A percentile compares a stretch with the other conserved stretches of the same genome.
Evolutionary conservation across 345 rosid species (phyloP).

Genomic region (Rhodamnia argentea): DNA sequence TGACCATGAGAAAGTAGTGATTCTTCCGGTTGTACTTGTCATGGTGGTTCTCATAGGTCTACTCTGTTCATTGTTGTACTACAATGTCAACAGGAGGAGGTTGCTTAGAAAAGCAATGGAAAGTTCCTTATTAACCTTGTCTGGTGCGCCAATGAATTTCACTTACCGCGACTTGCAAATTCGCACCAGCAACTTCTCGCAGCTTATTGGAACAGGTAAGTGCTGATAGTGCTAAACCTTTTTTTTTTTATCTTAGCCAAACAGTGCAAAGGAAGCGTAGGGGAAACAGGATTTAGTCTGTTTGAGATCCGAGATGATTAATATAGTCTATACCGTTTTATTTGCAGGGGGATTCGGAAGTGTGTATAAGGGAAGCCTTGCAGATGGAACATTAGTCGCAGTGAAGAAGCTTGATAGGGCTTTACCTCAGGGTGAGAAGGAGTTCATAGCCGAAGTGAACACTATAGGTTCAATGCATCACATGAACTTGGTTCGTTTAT

Average conservation of each 20-base stretch:
- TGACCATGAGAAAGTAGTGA: slow-evolving; percentile 27
- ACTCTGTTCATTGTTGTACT: slow-evolving; percentile 56
- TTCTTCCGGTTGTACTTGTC: slow-evolving; percentile 51
- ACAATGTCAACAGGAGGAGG: slow-evolving; percentile 48
- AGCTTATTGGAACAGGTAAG: slow-evolving; percentile 54
- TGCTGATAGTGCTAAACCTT: not conserved
- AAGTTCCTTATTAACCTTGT: slow-evolving; percentile 32
- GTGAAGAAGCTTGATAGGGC: slow-evolving; percentile 64
- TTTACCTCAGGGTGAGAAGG: slow-evolving; percentile 62
- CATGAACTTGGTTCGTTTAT: slow-evolving; percentile 61
- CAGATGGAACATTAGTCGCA: slow-evolving; percentile 41
- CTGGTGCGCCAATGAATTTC: slow-evolving; percentile 63
- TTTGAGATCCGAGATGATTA: not conserved
- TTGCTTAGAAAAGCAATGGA: slow-evolving; percentile 38
- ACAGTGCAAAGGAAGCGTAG: not conserved
- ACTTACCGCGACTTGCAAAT: slow-evolving; percentile 60
- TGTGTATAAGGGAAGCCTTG: slow-evolving; percentile 57
- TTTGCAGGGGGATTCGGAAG: slow-evolving; percentile 65
- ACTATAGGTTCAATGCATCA: slow-evolving; percentile 86
- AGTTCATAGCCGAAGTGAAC: slow-evolving; percentile 69
- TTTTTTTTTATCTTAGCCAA: not conserved
- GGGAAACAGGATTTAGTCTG: not conserved
- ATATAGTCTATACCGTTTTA: not conserved
- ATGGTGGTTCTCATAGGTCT: slow-evolving; percentile 53
- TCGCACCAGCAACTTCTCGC: slow-evolving; percentile 52